Percentiles rank a stretch among this genome's conserved stretches.
Conservation (phyloP, 768 basidiomycete genomes). For the Sarcodon sp. region DNA sequence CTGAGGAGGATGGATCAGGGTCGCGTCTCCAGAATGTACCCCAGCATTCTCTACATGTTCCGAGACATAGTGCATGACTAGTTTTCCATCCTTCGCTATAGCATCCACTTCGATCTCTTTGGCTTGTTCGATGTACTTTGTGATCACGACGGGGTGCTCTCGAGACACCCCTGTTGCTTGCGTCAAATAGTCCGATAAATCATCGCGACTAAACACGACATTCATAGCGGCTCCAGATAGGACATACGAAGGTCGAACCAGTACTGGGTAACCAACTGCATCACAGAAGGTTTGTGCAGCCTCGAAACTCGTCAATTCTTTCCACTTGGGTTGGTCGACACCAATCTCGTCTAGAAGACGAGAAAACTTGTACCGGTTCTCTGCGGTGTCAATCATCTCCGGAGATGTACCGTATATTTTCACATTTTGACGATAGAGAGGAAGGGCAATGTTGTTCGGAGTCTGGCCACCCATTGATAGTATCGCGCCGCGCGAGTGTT, state of each 20-base stretch:
- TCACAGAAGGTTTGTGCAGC: constrained; percentile 86
- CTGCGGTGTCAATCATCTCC: constrained; percentile 99
- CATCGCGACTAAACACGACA: constrained; percentile 88
- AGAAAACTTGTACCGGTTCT: constrained; percentile 99
- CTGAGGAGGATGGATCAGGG: constrained; percentile 95
- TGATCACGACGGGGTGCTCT: constrained; percentile 95
- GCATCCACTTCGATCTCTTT: constrained; percentile 99
- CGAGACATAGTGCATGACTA: constrained; percentile 99
- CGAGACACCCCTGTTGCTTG: constrained; percentile 95
- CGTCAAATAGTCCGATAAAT: constrained; percentile 82
- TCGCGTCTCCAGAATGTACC: constrained; percentile 97
- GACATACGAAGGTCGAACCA: constrained; percentile 96
- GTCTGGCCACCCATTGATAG: constrained; percentile 98
- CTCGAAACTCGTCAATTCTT: constrained; percentile 85
- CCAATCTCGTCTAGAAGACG: constrained; percentile 94
- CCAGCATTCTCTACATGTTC: constrained; percentile 99
- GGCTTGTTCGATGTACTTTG: constrained; percentile 98
- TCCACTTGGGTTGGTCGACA: constrained; percentile 98
- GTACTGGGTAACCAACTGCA: constrained; percentile 88
- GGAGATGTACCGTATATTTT: constrained; percentile 98
- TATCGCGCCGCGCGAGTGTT: constrained; percentile 84
- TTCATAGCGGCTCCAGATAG: constrained; percentile 99
- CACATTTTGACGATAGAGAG: constrained; percentile 92
- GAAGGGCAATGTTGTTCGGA: constrained; percentile 96
- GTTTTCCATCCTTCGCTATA: constrained; percentile 90